Base-by-base conservation (phyloP, 345 rosid species). In the Gossypium mustelinum region DNA sequence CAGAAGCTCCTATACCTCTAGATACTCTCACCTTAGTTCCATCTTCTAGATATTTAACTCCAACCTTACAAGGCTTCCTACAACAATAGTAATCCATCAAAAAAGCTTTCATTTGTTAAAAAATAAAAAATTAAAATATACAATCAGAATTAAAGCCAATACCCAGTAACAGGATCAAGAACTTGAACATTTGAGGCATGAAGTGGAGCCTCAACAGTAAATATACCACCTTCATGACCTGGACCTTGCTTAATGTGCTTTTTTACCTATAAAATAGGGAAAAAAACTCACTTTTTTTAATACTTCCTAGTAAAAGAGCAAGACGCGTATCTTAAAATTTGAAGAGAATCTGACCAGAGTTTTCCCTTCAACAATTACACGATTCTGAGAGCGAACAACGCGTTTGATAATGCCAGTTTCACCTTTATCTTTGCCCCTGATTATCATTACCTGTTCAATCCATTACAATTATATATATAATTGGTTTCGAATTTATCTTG, bases 21-120 rank as follows among this genome's bases (percentile, higher is more conserved):
- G 98, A 84, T 47, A 92, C 90, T 89, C 98, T 89, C 47, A 96
- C 98, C 83, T 96, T 96, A 18, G 97, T 93, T 74, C 99, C 99
- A 81, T 96, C 98, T 83, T 92, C 99, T 54, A 96, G 85, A 75
- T 92, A 96, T 81, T 74, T 89, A 22, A 70, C 66, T 71, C 98
- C 98, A 60, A 96, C 89, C 83, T 96, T 96, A 76, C 94, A 89
- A 29, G 97, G 99, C 64, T 74, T 89, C 87, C 99, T 92, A 87
- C 77, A 82, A 11, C n/a, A 54, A 65, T 62, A 57, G 48, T 1
- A 52, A 72, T 9, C 20, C 61, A 47, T 70, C 7, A 64, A 50
- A 69, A 27, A 60, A n/a, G 3, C 68, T 18, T 51, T 24, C 29
- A 72, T 24, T 51, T 48, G 48, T 47, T 24, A 29, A 34, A 34